These are phyloP conservation scores for Oryza meyeriana DNA, from an alignment of 176 grass and related monocot species.

Conservation along the genomic window DNA sequence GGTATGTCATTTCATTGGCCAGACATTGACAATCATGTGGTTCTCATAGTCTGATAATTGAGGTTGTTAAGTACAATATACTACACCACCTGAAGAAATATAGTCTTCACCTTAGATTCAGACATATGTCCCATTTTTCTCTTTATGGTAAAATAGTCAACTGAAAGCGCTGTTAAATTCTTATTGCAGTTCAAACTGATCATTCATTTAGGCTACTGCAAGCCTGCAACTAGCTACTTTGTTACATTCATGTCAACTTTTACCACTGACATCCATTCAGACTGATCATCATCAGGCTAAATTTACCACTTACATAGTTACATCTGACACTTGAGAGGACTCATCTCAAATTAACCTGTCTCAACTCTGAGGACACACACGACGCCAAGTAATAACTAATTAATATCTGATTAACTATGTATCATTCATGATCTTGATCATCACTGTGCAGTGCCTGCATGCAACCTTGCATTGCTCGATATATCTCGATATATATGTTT, in stretches of 20 bases:
- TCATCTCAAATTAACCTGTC: neutral
- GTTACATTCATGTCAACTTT: neutral
- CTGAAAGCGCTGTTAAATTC: neutral
- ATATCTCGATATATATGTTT: neutral
- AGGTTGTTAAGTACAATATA: neutral
- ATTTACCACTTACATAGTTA: slow-evolving; percentile 2
- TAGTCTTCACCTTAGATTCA: neutral
- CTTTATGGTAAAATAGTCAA: neutral
- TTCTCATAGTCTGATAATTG: neutral
- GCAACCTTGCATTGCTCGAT: neutral
- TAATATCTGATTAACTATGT: slow-evolving; percentile 3
- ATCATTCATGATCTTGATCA: neutral
- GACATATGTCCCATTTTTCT: neutral
- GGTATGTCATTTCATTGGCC: neutral
- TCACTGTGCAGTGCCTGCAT: neutral
- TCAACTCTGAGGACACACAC: neutral
- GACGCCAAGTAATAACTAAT: neutral
- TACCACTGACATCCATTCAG: neutral
- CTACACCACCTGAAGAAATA: neutral
- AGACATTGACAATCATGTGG: neutral
- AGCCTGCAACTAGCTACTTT: neutral
- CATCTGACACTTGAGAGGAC: neutral
- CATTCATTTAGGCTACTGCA: neutral
- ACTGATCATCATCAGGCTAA: neutral
- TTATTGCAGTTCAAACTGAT: neutral